A percentile compares a stretch with the other conserved stretches of the same genome.
phyloP scores from a whole-genome alignment of 2,329 filamentous ascomycete genomes.

The Fusarium heterosporum region DNA sequence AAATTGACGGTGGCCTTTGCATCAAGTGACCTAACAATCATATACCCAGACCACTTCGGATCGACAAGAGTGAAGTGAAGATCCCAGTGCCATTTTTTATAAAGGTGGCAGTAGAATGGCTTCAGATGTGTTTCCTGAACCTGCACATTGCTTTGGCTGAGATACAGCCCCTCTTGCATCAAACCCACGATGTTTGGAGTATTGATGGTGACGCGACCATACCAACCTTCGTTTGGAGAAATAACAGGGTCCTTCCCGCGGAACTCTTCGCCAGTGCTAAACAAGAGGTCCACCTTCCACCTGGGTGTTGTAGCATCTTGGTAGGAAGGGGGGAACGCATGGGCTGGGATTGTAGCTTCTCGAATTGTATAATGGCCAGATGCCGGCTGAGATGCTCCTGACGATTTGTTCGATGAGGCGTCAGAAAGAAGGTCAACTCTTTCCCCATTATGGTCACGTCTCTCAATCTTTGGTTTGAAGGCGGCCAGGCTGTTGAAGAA shows the following conservation, averaged over 20 bases:
- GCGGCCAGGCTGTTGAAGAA: background rate
- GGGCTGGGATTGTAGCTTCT: background rate
- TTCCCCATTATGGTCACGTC: background rate
- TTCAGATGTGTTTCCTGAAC: background rate
- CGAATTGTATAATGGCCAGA: no score
- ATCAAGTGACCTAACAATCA: background rate
- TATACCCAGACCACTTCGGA: background rate
- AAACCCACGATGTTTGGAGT: background rate
- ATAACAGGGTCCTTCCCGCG: background rate
- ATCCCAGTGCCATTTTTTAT: rapidly evolving
- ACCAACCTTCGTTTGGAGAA: background rate
- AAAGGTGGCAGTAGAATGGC: rapidly evolving
- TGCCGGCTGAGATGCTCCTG: no score
- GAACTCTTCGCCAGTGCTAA: background rate
- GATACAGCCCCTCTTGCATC: background rate
- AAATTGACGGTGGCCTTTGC: rapidly evolving
- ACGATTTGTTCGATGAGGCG: background rate
- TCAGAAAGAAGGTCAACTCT: background rate
- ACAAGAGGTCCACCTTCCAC: background rate
- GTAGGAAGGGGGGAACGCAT: background rate
- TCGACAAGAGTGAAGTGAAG: background rate
- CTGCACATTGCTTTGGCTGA: background rate
- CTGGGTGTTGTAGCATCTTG: background rate
- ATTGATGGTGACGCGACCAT: rapidly evolving
- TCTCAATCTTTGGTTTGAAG: no score